Percentiles rank a stretch among this genome's conserved stretches.
Evolutionary conservation across 2,329 filamentous ascomycete genomes (phyloP).

Genomic region (Penicillium sp.): DNA sequence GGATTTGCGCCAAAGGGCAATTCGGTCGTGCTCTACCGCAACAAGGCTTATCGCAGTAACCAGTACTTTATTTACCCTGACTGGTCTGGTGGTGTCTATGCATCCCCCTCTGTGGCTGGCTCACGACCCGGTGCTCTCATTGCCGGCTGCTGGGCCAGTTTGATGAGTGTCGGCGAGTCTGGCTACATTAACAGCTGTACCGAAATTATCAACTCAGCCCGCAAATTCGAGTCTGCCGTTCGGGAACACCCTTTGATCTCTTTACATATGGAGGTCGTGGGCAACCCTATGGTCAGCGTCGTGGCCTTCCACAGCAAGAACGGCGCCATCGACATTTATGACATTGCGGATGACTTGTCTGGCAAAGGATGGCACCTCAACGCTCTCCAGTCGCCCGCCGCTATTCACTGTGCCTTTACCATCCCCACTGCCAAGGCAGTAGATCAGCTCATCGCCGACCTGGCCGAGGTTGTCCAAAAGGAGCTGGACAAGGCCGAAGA

Average conservation of each 20-base stretch:
- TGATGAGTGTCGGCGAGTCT: conserved; percentile 80
- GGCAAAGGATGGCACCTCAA: conserved; percentile 91
- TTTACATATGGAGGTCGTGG: conserved; percentile 70
- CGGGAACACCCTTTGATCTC: conserved; percentile 61
- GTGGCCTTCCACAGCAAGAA: conserved; percentile 76
- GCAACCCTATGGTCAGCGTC: conserved; percentile 80
- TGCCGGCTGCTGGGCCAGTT: conserved; percentile 87
- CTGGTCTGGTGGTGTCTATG: conserved; percentile 95
- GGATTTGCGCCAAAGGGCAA: conserved; percentile 98
- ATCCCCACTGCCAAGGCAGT: conserved; percentile 75
- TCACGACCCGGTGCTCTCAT: conserved; percentile 90
- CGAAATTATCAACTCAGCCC: conserved; percentile 79
- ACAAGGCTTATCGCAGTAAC: conserved; percentile 68
- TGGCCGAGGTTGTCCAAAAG: conserved; percentile 51
- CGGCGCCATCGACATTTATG: conserved; percentile 75
- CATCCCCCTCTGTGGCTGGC: conserved; percentile 83
- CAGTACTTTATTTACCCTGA: conserved; percentile 96
- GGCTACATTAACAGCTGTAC: conserved; percentile 85
- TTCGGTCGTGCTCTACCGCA: conserved; percentile 86
- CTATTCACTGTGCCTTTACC: conserved; percentile 91
- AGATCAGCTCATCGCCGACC: conserved; percentile 70
- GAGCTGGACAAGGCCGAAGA: conserved; percentile 78
- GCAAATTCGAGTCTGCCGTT: conserved; percentile 73
- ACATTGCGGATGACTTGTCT: conserved; percentile 84
- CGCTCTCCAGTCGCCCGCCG: conserved; percentile 81